A percentile compares a stretch with the other conserved stretches of the same genome.
phyloP scores from a whole-genome alignment of 306 rosid species.

The Quercus variabilis region DNA sequence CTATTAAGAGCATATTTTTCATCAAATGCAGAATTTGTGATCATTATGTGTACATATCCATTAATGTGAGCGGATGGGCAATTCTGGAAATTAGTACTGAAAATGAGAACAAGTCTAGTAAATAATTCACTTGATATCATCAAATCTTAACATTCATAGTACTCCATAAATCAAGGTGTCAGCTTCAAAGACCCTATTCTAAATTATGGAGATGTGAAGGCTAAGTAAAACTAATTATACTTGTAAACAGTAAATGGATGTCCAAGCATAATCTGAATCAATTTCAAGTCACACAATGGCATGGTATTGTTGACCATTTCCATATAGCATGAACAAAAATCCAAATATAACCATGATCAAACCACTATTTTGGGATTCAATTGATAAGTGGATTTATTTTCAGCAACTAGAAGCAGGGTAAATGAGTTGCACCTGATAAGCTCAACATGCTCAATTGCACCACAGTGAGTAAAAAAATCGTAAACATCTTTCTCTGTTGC shows the following conservation, averaged over 20 bases:
- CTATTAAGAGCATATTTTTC: background rate
- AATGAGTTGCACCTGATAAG: conserved; percentile 54
- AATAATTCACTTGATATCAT: background rate
- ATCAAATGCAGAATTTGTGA: background rate
- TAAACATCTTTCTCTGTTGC: conserved; percentile 71
- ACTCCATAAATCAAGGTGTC: background rate
- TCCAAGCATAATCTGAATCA: background rate
- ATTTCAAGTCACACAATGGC: background rate
- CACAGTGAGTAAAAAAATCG: conserved; percentile 72
- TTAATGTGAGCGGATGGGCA: conserved; percentile 1
- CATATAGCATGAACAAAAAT: background rate
- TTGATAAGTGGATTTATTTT: background rate
- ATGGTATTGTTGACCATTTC: background rate
- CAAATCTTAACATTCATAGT: background rate
- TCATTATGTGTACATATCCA: background rate
- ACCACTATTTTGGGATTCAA: background rate
- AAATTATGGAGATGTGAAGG: conserved; percentile 11
- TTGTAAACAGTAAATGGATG: background rate
- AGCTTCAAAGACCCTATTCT: background rate
- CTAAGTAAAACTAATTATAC: background rate
- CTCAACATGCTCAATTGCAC: conserved; percentile 71
- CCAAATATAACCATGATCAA: background rate
- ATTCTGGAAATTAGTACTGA: background rate
- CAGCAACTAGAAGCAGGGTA: conserved; percentile 22
- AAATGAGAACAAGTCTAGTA: background rate